These are phyloP conservation scores for Arachnomyces sp. DNA, from an alignment of 2,329 filamentous ascomycete genomes.

Conservation along the genomic window DNA sequence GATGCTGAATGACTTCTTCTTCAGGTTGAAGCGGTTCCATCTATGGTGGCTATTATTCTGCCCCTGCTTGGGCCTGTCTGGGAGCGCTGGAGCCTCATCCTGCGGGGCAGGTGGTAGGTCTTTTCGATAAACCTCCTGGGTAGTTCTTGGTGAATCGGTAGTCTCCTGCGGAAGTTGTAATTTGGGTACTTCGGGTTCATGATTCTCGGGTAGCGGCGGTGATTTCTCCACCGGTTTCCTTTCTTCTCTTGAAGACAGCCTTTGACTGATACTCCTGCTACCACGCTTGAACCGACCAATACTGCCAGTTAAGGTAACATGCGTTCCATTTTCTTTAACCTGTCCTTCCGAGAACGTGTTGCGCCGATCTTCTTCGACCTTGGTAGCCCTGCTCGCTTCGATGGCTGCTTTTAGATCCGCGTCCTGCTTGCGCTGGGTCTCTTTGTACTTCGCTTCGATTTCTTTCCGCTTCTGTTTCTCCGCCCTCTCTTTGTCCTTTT, in stretches of 20 bases:
- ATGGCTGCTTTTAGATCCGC: slow-evolving; percentile 57
- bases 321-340: slow-evolving; percentile 36
- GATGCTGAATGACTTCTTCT: slow-evolving; percentile 38
- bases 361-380: slow-evolving; percentile 44
- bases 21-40: slow-evolving; percentile 36
- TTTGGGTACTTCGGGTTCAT: slow-evolving; percentile 1
- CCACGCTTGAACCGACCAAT: slow-evolving; percentile 61
- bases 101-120: slow-evolving; percentile 6
- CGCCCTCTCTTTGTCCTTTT: slow-evolving; percentile 44
- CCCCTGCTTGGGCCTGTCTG: slow-evolving; percentile 13
- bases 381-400: slow-evolving; percentile 57
- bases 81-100: slow-evolving; percentile 7
- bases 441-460: slow-evolving; percentile 48
- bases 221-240: slow-evolving; percentile 11
- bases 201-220: slow-evolving; percentile 2
- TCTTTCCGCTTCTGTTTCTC: slow-evolving; percentile 46
- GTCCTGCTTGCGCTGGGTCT: slow-evolving; percentile 50
- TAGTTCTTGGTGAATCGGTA: no score
- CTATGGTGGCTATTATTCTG: slow-evolving; percentile 18
- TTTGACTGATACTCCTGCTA: slow-evolving; percentile 67
- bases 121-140: slow-evolving; percentile 1
- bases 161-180: background rate
- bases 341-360: slow-evolving; percentile 21
- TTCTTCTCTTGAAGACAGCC: slow-evolving; percentile 47
- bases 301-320: slow-evolving; percentile 31